Base-by-base conservation (phyloP, 768 basidiomycete genomes). In the Leccinum truebloodii region DNA sequence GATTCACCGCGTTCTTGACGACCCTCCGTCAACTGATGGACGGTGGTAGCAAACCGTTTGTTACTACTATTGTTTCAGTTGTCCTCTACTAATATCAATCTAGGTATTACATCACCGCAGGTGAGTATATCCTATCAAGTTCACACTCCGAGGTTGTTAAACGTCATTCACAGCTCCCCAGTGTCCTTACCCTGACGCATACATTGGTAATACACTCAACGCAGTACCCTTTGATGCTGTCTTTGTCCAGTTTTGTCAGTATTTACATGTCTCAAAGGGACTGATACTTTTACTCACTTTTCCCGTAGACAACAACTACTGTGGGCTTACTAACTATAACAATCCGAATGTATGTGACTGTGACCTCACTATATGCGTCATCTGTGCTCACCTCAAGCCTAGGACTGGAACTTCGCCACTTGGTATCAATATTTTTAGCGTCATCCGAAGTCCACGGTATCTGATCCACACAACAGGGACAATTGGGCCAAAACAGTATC, bases 151-250 rank as follows among this genome's bases (percentile, higher is more conserved):
- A 52, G 16, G 14, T 8, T 16, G 22, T 20, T 60, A 12, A 66
- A 30, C n/a, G 1, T 6, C 26, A 0, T 35, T 6, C 8, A 35
- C 32, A 65, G 77, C 76, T 1, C 77, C 76, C 7, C 77, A 83
- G 59, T 83, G 82, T 59, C 78, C 79, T 16, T 83, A 75, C 72
- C 82, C 81, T 0, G 81, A 83, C 58, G 77, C 80, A 8, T 77
- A 77, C 52, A 68, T 83, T 3, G 78, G 80, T 6, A 57, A 70
- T 13, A 77, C 79, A 7, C 52, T 83, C 37, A 78, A 81, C 55
- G 69, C 73, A 0, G 78, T 80, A 13, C 66, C 69, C 0, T 83
- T 83, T 58, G 81, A 83, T 60, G 82, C 80, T 0, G 72, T 83
- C 39, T 83, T 79, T 59, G 82, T 83, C 8, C 82, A 83, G 59